Evolutionary conservation across 345 rosid species (phyloP), one percentile per base, ranked within the genome.

Genomic region (Trapa bicornis): DNA sequence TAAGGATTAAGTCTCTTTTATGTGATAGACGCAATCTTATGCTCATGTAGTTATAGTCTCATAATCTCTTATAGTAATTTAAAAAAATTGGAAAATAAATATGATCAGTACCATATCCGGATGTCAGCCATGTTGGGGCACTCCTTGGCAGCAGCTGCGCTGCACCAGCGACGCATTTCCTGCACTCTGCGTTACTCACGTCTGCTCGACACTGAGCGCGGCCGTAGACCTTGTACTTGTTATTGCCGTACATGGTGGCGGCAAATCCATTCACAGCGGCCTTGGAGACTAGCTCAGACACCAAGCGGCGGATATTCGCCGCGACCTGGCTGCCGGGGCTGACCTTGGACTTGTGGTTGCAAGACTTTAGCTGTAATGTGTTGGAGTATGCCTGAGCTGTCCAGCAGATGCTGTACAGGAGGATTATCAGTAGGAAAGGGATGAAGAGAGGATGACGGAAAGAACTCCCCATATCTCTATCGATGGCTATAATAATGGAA

Each of bases 131-230:
- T 85, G 76, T 77, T 42, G 0, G 82, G 86, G 71, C 92, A 90
- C 3, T 75, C 67, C 68, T 81, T 70, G 16, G 74, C 83, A 87
- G 80, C 73, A 77, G 78, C 67, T 76, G 79, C 3, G 78, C 84
- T 0, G 90, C 95, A 60, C 85, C 88, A 64, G 74, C 73, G 72
- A 88, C 75, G 69, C 97, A 90, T 43, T 22, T 69, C 0, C 80
- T 72, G 67, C 92, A 87, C 65, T 82, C 87, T 62, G 72, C 38
- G 60, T 54, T 67, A 77, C 81, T 73, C 15, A 86, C 78, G 69
- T 86, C 97, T 64, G 87, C 89, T 70, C 97, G 80, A 80, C 97
- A 86, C 74, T 88, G 95, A 14, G 87, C 43, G 43, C 4, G 43
- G 43, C 43, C 43, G 43, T 41, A 41, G 43, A 41, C 43, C 43